Percentiles rank a stretch among this genome's conserved stretches.
Conservation (phyloP, 805 yeast species). For the Wickerhamiella shivajii region DNA sequence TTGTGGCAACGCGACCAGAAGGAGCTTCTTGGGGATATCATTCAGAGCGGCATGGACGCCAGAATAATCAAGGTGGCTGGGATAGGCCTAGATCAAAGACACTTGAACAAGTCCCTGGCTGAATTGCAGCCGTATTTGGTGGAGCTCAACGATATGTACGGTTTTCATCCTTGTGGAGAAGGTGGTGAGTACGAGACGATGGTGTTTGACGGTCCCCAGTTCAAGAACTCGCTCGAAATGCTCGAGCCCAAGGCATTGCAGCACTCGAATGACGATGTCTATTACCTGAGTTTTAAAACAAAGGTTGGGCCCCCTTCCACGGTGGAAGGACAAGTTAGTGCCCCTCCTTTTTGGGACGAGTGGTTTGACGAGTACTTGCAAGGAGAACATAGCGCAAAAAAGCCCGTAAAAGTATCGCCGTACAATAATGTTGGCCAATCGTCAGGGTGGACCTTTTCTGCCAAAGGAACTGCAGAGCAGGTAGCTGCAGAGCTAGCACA, state of each 20-base stretch:
- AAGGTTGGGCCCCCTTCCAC: too few relatives aligned
- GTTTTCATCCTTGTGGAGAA: conserved; percentile 93
- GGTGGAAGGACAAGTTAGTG: conserved; percentile 1
- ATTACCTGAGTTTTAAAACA: conserved; percentile 38
- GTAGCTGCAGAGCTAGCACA: conserved; percentile 7
- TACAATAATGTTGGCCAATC: too few relatives aligned
- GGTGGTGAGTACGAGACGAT: conserved; percentile 97
- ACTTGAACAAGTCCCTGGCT: conserved; percentile 54
- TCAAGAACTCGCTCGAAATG: conserved; percentile 37
- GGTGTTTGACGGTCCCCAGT: conserved; percentile 83
- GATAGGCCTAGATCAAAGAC: conserved; percentile 51
- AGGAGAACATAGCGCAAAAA: too few relatives aligned
- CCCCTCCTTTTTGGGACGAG: conserved; percentile 21
- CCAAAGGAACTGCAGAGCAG: conserved; percentile 7
- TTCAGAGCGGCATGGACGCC: conserved; percentile 54
- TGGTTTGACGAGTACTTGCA: conserved; percentile 26
- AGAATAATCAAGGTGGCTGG: conserved; percentile 88
- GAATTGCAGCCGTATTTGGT: conserved; percentile 45
- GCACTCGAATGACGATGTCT: conserved; percentile 44
- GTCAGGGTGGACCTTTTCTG: not conserved
- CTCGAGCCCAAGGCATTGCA: conserved; percentile 28
- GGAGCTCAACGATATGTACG: conserved; percentile 44
- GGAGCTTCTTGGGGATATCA: conserved; percentile 73
- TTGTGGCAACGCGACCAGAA: conserved; percentile 84
- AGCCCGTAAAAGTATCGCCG: too few relatives aligned